Evolutionary conservation across 768 basidiomycete species (phyloP), one percentile per base, ranked within the genome.

Genomic region (Mycena epipterygia): DNA sequence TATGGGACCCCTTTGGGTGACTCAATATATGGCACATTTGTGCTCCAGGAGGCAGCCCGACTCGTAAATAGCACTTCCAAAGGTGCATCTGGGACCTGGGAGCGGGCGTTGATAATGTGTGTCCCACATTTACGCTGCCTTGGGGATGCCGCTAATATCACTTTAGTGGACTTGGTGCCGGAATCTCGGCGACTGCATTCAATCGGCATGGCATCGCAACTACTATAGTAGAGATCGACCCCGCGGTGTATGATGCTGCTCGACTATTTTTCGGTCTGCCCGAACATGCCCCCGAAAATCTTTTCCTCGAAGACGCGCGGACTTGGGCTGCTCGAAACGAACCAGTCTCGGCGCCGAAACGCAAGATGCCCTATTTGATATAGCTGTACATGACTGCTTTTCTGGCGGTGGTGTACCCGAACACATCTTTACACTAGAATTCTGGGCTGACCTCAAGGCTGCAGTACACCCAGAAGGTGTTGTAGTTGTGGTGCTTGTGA

Each of bases 171-270:
- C 89, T 98, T 35, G 97, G 97, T 23, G 86, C 89, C 23, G 97
- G 97, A 7, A 90, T 94, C 62, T 91, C 94, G 4, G 92, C 95
- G 0, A 88, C 90, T 48, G 87, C 95, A 0, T 90, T 99, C 73
- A 84, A 88, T 53, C 84, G 86, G 29, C 93, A 95, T 70, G 86
- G 86, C 23, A 81, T 97, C 30, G 83, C 87, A 8, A 91, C 93
- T 6, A 95, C 95, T 1, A 88, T 97, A 55, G 88, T 97, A n/a
- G 97, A 99, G 80, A 94, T 97, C 68, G 97, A 98, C 77, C 94
- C 95, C 39, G 92, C 89, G 1, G 96, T 99, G 25, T 96, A 97
- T 77, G 83, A 89, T 17, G 95, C 93, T 30, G 95, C 97, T 19
- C 86, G 89, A 30, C 83, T 80, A 35, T 97, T 88, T 81, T 98